These are phyloP conservation scores for Jacaranda copaia DNA, from an alignment of 257 asterid species.

Conservation along the genomic window DNA sequence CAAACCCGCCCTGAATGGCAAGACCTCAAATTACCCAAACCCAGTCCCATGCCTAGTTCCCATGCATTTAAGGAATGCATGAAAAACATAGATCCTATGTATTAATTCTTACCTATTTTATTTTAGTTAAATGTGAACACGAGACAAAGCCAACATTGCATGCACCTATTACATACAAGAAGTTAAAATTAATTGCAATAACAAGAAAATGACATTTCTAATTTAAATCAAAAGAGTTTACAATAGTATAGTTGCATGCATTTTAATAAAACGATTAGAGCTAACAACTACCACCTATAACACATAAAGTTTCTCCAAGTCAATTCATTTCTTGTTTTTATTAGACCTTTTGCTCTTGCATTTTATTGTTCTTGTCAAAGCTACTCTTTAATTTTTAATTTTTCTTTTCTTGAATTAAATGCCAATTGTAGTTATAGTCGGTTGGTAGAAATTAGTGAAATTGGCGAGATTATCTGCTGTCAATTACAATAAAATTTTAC, in stretches of 20 bases:
- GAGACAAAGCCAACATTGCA: neutral
- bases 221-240: neutral
- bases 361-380: slow-evolving; percentile 1
- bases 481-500: no score
- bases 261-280: neutral
- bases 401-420: neutral
- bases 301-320: slow-evolving; percentile 30
- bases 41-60: no score
- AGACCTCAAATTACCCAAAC: no score
- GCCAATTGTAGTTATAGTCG: slow-evolving; percentile 13
- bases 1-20: no score
- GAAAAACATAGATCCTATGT: no score
- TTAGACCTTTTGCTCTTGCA: slow-evolving; percentile 20
- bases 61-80: no score
- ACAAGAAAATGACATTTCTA: slow-evolving; percentile 33
- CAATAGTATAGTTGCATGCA: no score
- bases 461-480: neutral
- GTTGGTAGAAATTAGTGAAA: slow-evolving; percentile 13
- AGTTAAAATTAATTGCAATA: slow-evolving; percentile 16
- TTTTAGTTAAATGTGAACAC: slow-evolving; percentile 10
- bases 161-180: neutral
- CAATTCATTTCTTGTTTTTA: slow-evolving; percentile 14
- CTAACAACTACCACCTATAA: slow-evolving; percentile 45
- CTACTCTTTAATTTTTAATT: neutral
- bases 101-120: neutral